Evolutionary conservation across 2,329 filamentous ascomycete species (phyloP).

Genomic region (Fusarium acutatum): DNA sequence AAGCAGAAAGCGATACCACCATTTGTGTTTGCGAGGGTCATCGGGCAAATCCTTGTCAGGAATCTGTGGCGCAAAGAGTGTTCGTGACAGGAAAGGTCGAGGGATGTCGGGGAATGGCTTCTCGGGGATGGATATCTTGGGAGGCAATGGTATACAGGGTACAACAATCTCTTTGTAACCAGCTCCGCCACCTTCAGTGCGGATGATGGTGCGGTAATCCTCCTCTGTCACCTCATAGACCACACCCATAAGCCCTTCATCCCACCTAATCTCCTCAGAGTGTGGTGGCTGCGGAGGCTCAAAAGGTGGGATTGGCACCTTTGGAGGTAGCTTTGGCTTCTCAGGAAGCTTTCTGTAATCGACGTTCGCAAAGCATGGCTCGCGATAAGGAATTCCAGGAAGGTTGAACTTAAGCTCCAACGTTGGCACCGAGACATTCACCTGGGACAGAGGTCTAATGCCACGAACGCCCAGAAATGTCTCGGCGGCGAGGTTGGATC

Average conservation of each 20-base stretch:
- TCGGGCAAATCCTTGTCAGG: constrained; percentile 46
- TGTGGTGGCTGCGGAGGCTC: constrained; percentile 37
- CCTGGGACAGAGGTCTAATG: constrained; percentile 80
- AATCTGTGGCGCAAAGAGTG: constrained; percentile 75
- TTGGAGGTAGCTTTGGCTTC: constrained; percentile 46
- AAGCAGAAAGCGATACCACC: constrained; percentile 57
- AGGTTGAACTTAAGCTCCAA: constrained; percentile 86
- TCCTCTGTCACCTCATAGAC: constrained; percentile 90
- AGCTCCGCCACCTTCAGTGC: constrained; percentile 86
- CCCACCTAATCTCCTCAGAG: constrained; percentile 60
- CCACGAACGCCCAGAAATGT: constrained; percentile 82
- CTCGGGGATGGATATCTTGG: constrained; percentile 68
- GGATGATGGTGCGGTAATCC: constrained; percentile 88
- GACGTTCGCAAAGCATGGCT: constrained; percentile 93
- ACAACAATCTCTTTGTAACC: constrained; percentile 87
- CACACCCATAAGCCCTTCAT: constrained; percentile 86
- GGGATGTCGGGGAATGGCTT: constrained; percentile 62
- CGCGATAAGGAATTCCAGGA: constrained; percentile 82
- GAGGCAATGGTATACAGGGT: constrained; percentile 75
- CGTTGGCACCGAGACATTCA: constrained; percentile 83
- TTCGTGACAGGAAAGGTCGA: constrained; percentile 81
- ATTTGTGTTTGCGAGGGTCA: constrained; percentile 49
- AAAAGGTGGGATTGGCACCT: constrained; percentile 40
- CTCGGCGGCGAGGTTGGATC: constrained; percentile 83
- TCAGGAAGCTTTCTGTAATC: constrained; percentile 64